These are phyloP conservation scores for Candida dubliniensis DNA, from an alignment of 1,139 yeast species.

Conservation along the genomic window DNA sequence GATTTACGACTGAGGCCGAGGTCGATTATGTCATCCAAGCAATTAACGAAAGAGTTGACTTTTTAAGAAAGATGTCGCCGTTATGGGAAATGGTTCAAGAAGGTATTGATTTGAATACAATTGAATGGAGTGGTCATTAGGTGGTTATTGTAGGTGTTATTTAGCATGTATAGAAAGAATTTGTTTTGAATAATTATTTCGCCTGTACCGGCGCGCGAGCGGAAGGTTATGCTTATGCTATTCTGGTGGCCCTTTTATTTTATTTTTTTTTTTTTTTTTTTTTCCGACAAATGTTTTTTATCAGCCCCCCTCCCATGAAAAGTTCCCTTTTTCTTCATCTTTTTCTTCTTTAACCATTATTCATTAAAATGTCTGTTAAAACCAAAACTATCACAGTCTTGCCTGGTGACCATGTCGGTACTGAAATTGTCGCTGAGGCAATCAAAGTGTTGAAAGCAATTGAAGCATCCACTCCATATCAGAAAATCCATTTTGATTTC, in stretches of 20 bases:
- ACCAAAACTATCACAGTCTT: constrained; percentile 76
- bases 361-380: constrained; percentile 16
- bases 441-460: constrained; percentile 85
- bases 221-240: not conserved
- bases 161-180: constrained; percentile 1
- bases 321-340: not conserved
- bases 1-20: constrained; percentile 96
- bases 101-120: constrained; percentile 89
- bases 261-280: no score
- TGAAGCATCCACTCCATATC: constrained; percentile 56
- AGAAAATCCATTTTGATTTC: constrained; percentile 65
- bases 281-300: not conserved
- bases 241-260: not conserved
- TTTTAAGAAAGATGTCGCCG: constrained; percentile 90
- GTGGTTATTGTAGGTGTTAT: constrained; percentile 1
- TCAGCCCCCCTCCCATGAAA: not conserved
- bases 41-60: constrained; percentile 83
- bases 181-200: not conserved
- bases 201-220: not conserved
- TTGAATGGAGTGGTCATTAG: constrained; percentile 94
- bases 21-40: constrained; percentile 90
- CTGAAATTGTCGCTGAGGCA: constrained; percentile 87
- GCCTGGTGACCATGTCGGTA: constrained; percentile 97
- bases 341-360: constrained; percentile 1
- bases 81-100: constrained; percentile 99